Base-by-base conservation (phyloP, 176 grass and related monocot genomes). In the Ananas comosus region DNA sequence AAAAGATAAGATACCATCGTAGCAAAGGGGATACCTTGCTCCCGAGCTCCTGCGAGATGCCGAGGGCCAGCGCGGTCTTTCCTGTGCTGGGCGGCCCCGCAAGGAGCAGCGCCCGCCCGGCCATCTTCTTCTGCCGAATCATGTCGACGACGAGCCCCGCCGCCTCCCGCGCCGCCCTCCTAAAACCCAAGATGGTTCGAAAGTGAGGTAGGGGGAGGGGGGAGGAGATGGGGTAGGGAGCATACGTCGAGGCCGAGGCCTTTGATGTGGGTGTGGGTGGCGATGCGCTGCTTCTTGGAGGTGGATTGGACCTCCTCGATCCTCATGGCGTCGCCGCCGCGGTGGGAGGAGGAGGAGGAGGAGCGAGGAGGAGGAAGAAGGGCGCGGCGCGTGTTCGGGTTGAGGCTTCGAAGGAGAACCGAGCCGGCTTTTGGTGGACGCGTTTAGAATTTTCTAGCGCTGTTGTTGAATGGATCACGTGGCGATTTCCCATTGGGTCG, bases 91-190 rank as follows among this genome's bases (percentile, higher is more conserved):
- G 94, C 9, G 94, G 94, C 9, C 94, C 89, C 7, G 89, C 89
- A 27, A 99, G 78, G 8, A 99, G 87, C 74, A 93, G 69, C 3
- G 94, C 89, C 21, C 89, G 74, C 51, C 94, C 94, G 28, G 94
- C 89, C 94, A 99, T 99, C 65, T 99, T 93, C 84, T 93, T 93
- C 82, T 87, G 89, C 28, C 89, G 85, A 56, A 99, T 88, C 94
- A 99, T 99, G 66, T 99, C 94, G 57, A 88, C 87, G 11, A 82
- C 66, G 59, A 99, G 72, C n/a, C 89, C 94, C 17, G 69, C 10
- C 23, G 72, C 89, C 81, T 97, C 89, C 72, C 89, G 76, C 65
- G 94, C 89, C 50, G 70, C 63, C 78, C 48, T 9, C 11, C 42
- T 78, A 66, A 68, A 85, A 80, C 79, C 79, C 76, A 69, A 91